Percentiles rank a stretch among this genome's conserved stretches.
Evolutionary conservation across 495 filamentous ascomycete genomes (phyloP).

Genomic region (Hypoxylon subgilvum): DNA sequence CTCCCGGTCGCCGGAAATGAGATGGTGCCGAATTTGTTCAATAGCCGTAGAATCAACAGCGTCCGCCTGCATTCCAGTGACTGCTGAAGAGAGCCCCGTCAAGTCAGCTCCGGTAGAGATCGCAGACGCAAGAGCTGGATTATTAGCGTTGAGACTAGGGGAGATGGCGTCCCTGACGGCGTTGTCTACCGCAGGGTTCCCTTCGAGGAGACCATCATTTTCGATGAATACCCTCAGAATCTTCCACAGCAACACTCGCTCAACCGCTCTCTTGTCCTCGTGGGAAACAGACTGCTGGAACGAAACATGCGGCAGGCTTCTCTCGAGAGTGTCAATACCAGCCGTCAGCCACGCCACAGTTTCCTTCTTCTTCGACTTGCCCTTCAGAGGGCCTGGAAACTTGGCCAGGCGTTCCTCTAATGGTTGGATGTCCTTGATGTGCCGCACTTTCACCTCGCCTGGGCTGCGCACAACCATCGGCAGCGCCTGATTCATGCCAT

Average conservation of each 20-base stretch:
- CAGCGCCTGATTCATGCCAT: constrained; percentile 69
- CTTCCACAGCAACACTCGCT: constrained; percentile 89
- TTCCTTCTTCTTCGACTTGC: constrained; percentile 95
- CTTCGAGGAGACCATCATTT: constrained; percentile 81
- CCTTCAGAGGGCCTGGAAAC: constrained; percentile 88
- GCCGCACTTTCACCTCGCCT: constrained; percentile 79
- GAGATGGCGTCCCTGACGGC: constrained; percentile 76
- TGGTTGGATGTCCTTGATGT: constrained; percentile 71
- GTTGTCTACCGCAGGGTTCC: constrained; percentile 72
- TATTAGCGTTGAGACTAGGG: constrained; percentile 53
- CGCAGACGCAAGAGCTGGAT: constrained; percentile 40
- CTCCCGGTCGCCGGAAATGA: constrained; percentile 82
- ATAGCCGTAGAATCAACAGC: constrained; percentile 69
- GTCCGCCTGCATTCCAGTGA: constrained; percentile 56
- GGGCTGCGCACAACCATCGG: constrained; percentile 84
- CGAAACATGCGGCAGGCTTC: constrained; percentile 56
- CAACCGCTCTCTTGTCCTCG: constrained; percentile 72
- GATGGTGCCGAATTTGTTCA: constrained; percentile 69
- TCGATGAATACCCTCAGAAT: constrained; percentile 80
- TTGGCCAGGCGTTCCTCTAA: constrained; percentile 71
- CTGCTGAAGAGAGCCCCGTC: constrained; percentile 30
- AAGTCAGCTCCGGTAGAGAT: constrained; percentile 34
- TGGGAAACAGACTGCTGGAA: constrained; percentile 52
- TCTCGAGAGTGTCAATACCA: constrained; percentile 75
- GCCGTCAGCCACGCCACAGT: constrained; percentile 77